Base-by-base conservation (phyloP, 2,329 filamentous ascomycete genomes). In the Nannizziopsis arthrosporioides region DNA sequence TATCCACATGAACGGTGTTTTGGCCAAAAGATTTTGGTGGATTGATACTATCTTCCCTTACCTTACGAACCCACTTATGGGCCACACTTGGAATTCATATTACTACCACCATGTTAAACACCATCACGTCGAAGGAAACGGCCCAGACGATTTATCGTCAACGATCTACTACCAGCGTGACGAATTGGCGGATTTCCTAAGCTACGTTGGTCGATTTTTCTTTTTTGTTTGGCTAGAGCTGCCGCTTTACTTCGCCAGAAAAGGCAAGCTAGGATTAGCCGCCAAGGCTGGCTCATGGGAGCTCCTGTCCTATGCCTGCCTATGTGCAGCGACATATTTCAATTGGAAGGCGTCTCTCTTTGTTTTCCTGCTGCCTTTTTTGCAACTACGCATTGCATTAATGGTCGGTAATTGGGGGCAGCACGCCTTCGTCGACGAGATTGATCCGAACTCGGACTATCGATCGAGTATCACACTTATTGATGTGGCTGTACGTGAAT, bases 361-460 rank as follows among this genome's bases (percentile, higher is more conserved):
- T 56, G 78, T 78, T 0, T 74, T 85, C 22, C 57, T 88, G 1
- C 59, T 87, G 1, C 85, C 85, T 0, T 71, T 89, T 15, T 55
- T 76, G 2, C 63, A 82, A 27, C 73, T 89, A 64, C 74, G 85
- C 0, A 56, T 85, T 14, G 84, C 80, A 0, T 63, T 90, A 53
- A 90, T 89, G 85, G 73, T 85, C 6, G 85, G 85, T 1, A 90
- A 90, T 60, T 90, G 84, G 83, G 85, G 83, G 2, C 85, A 90
- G 61, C 85, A 90, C 61, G 84, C 84, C 1, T 81, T 90, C 54
- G 84, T 90, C 5, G 84, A 90, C 57, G 76, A 81, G 15, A 69
- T 78, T 10, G 80, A 86, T 55, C 85, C 85, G 0, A 77, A 85
- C 57, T 88, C 83, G 0, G 84, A 90, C 59, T 89, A 81, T 57